Percentiles rank a stretch among this genome's conserved stretches.
These are phyloP conservation scores for Claviceps monticola DNA, from an alignment of 2,329 filamentous ascomycete species.

Conservation along the genomic window DNA sequence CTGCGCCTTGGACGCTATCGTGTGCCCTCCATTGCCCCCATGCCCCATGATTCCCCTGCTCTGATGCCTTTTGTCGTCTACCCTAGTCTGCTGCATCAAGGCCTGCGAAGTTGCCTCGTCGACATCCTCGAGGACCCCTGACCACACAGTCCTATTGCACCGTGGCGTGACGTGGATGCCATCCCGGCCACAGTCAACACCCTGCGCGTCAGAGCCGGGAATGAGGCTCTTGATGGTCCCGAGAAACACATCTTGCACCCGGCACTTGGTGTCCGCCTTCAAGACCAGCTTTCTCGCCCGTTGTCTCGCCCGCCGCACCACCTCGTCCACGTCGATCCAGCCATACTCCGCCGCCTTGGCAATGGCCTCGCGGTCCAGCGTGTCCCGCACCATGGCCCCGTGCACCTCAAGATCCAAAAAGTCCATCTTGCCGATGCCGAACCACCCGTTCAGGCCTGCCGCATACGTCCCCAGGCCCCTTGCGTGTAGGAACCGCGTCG, in stretches of 20 bases:
- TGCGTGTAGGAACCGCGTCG: constrained; percentile 8
- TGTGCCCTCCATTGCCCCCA: neutral
- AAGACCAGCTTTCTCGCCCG: neutral
- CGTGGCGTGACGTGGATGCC: constrained; percentile 3
- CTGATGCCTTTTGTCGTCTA: neutral
- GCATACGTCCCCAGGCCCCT: constrained; percentile 1
- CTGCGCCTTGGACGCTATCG: neutral
- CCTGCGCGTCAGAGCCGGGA: neutral
- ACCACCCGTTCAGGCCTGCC: constrained; percentile 8
- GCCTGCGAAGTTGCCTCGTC: neutral
- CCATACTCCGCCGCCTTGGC: constrained; percentile 3
- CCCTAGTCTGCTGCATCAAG: neutral
- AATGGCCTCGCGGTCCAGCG: constrained; percentile 8
- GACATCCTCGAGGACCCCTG: neutral
- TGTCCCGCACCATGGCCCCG: constrained; percentile 10
- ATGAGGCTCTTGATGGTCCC: neutral
- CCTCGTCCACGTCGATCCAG: constrained; percentile 8
- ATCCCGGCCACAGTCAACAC: neutral
- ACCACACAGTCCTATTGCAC: constrained; percentile 1
- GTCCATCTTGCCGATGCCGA: constrained; percentile 4
- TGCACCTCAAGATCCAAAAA: constrained; percentile 15
- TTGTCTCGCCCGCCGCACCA: neutral
- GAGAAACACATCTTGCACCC: neutral
- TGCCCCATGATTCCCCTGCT: too few species aligned
- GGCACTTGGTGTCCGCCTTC: neutral